Evolutionary conservation across 148 eudicot species (phyloP).

Genomic region (Diospyros kaki): DNA sequence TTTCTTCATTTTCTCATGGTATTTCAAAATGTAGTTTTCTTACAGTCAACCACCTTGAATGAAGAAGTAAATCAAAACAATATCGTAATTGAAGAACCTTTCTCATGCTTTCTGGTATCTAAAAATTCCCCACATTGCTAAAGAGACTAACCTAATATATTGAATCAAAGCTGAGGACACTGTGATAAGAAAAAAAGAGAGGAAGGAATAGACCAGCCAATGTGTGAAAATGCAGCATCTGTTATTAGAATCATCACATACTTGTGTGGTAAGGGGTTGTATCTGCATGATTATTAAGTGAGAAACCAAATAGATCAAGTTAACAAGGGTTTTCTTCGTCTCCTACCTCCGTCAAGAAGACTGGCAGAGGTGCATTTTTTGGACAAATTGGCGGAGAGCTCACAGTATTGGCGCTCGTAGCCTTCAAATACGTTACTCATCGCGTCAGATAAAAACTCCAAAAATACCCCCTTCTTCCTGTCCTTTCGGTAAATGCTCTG

Average conservation of each 20-base stretch:
- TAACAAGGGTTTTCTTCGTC: not conserved
- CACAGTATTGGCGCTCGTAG: conserved; percentile 45
- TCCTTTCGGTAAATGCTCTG: not conserved
- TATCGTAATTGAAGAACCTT: not conserved
- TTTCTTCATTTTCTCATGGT: no score
- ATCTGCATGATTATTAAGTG: no score
- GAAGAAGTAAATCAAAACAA: not conserved
- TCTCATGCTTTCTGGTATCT: not conserved
- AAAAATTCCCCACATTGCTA: not conserved
- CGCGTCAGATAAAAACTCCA: conserved; percentile 4
- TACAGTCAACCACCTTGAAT: not conserved
- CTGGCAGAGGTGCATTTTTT: conserved; percentile 31
- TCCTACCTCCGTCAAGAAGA: conserved; percentile 47
- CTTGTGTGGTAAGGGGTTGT: no score
- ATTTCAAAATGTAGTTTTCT: no score
- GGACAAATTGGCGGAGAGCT: conserved; percentile 40
- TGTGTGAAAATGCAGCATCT: not conserved
- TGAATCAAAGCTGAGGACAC: not conserved
- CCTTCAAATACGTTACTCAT: conserved; percentile 45
- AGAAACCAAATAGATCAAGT: not conserved
- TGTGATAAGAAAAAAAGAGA: no score
- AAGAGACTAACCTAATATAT: not conserved
- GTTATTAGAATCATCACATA: not conserved
- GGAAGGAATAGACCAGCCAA: not conserved
- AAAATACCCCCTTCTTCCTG: not conserved